Percentiles rank a stretch among this genome's conserved stretches.
Conservation (phyloP, 306 rosid species). For the Gillenia trifoliata region DNA sequence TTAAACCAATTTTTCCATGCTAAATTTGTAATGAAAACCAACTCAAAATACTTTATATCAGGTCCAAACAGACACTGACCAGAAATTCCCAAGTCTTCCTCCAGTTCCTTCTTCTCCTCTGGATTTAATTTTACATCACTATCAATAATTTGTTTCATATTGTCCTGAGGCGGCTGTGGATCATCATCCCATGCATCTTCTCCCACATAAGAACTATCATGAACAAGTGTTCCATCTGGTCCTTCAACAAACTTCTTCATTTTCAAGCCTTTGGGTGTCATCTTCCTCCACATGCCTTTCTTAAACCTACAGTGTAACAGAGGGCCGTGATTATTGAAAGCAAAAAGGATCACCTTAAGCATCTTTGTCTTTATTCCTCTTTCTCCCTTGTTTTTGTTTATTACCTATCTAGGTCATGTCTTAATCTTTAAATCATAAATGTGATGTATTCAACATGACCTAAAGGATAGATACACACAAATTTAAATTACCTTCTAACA, state of each 20-base stretch:
- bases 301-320: slow-evolving; percentile 57
- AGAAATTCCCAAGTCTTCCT: slow-evolving; percentile 62
- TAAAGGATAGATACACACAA: not conserved
- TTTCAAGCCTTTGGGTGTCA: slow-evolving; percentile 83
- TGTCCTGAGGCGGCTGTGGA: slow-evolving; percentile 45
- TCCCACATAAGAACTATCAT: slow-evolving; percentile 80
- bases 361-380: not conserved
- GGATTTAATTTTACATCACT: slow-evolving; percentile 45
- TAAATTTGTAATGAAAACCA: slow-evolving; percentile 10
- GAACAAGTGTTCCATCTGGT: slow-evolving; percentile 78
- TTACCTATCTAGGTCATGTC: not conserved
- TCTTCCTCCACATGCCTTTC: slow-evolving; percentile 86
- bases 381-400: not conserved
- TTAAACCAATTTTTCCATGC: not conserved
- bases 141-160: slow-evolving; percentile 57
- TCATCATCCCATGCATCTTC: slow-evolving; percentile 98
- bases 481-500: slow-evolving; percentile 51
- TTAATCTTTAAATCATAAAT: not conserved
- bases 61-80: slow-evolving; percentile 41
- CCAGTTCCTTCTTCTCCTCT: slow-evolving; percentile 57
- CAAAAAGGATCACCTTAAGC: not conserved
- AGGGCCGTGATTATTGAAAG: slow-evolving; percentile 13
- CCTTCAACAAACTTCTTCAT: slow-evolving; percentile 76
- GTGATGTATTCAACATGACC: not conserved
- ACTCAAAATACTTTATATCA: not conserved